phyloP scores from a whole-genome alignment of 1,284 basidiomycete genomes.

The Papiliotrema terrestris region DNA sequence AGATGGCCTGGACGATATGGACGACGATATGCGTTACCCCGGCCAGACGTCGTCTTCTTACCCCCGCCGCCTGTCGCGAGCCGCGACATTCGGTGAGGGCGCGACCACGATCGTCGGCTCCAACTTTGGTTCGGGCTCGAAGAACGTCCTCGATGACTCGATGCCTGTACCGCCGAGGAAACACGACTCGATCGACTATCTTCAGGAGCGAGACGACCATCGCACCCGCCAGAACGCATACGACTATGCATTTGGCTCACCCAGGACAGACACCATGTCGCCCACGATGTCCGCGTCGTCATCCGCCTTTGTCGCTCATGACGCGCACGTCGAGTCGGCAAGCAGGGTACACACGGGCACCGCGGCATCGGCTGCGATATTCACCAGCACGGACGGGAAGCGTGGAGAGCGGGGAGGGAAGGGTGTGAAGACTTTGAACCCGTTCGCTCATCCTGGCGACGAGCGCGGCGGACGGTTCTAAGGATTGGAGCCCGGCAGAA shows the following conservation, averaged over 20 bases:
- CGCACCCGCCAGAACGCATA: neutral
- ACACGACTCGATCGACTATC: conserved; percentile 20
- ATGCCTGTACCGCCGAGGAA: conserved; percentile 4
- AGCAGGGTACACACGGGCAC: conserved; percentile 22
- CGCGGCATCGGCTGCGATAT: conserved; percentile 22
- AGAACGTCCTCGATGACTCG: conserved; percentile 10
- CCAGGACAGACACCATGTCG: neutral
- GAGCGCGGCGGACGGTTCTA: too few species aligned
- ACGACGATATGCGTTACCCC: conserved; percentile 15
- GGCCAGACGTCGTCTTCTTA: conserved; percentile 5
- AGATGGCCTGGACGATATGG: conserved; percentile 4
- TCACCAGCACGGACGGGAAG: conserved; percentile 17
- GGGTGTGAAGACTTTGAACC: conserved; percentile 2
- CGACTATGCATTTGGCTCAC: neutral
- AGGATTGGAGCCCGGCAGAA: neutral
- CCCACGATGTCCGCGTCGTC: conserved; percentile 47
- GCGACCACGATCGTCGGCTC: neutral
- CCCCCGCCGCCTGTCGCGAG: conserved; percentile 24
- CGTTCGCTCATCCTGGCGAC: conserved; percentile 1
- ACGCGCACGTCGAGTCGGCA: conserved; percentile 16
- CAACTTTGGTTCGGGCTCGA: neutral
- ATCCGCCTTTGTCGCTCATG: conserved; percentile 84
- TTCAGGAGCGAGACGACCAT: neutral
- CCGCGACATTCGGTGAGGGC: conserved; percentile 21
- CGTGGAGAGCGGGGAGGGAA: neutral